Percentiles rank a stretch among this genome's conserved stretches.
These are phyloP conservation scores for Panus rudis DNA, from an alignment of 768 basidiomycete species.

Conservation along the genomic window DNA sequence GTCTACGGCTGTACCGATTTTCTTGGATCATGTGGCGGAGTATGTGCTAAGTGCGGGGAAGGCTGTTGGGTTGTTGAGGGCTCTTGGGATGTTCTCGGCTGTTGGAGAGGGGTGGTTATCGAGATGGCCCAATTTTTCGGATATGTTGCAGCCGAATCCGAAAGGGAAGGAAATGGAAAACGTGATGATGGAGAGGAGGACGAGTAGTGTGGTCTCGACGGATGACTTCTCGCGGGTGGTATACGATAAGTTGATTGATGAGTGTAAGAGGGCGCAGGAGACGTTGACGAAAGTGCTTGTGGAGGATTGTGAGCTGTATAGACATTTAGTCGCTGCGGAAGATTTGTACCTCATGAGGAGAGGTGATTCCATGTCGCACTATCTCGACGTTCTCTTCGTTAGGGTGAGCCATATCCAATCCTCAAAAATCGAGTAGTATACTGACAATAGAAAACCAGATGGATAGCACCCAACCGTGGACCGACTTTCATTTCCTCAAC, in stretches of 20 bases:
- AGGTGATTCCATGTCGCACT: conserved; percentile 73
- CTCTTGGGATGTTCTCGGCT: conserved; percentile 32
- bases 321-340: conserved; percentile 58
- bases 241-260: conserved; percentile 55
- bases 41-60: conserved; percentile 66
- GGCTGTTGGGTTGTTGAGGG: conserved; percentile 66
- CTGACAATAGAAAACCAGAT: conserved; percentile 38
- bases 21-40: conserved; percentile 54
- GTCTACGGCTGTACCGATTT: conserved; percentile 37
- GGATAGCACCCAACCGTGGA: conserved; percentile 65
- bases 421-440: not conserved
- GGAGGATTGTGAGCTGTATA: conserved; percentile 59
- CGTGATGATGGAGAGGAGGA: conserved; percentile 8
- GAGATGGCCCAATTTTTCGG: conserved; percentile 14
- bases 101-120: conserved; percentile 15
- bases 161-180: not conserved
- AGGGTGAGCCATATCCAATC: conserved; percentile 42
- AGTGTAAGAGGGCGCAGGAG: conserved; percentile 45
- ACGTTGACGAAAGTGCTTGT: conserved; percentile 51
- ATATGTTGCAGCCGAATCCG: conserved; percentile 3
- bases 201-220: conserved; percentile 50
- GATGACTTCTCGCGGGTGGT: conserved; percentile 56
- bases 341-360: conserved; percentile 67
- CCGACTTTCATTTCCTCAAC: conserved; percentile 80
- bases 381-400: conserved; percentile 65